Evolutionary conservation across 2,329 filamentous ascomycete species (phyloP).

Genomic region (Colletotrichum tanaceti): DNA sequence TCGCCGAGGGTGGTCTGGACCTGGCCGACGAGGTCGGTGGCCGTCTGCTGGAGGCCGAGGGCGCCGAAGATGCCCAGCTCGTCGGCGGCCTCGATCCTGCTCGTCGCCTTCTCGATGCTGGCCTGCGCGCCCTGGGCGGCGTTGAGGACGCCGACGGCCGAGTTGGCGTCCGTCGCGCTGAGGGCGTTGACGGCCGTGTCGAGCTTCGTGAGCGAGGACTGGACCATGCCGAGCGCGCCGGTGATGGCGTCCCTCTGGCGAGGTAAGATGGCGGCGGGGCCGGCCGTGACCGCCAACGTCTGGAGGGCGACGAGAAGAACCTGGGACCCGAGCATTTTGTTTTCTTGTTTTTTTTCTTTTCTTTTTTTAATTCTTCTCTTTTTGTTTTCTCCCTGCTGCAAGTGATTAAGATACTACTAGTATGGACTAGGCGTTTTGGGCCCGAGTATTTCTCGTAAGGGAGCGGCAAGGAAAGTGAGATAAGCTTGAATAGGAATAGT

Average conservation of each 20-base stretch:
- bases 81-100: slow-evolving; percentile 25
- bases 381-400: background rate
- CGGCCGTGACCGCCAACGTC: slow-evolving; percentile 35
- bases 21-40: slow-evolving; percentile 12
- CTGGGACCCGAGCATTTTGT: slow-evolving; percentile 22
- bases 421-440: background rate
- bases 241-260: slow-evolving; percentile 31
- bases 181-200: slow-evolving; percentile 32
- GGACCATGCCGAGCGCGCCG: slow-evolving; percentile 24
- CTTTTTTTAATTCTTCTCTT: too few species aligned
- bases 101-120: slow-evolving; percentile 1
- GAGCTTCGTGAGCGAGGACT: slow-evolving; percentile 23
- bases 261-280: slow-evolving; percentile 11
- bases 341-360: too few species aligned
- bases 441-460: background rate
- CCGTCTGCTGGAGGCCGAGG: slow-evolving; percentile 36
- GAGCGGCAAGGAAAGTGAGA: background rate
- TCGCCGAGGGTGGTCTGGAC: slow-evolving; percentile 34
- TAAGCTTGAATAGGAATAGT: slow-evolving; percentile 2
- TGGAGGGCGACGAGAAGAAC: slow-evolving; percentile 32
- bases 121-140: slow-evolving; percentile 23
- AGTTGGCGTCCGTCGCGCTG: slow-evolving; percentile 27
- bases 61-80: slow-evolving; percentile 25
- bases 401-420: slow-evolving; percentile 7
- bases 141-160: slow-evolving; percentile 21